phyloP scores from a whole-genome alignment of 805 yeast species.

The Pichia nanzhaoensis region DNA sequence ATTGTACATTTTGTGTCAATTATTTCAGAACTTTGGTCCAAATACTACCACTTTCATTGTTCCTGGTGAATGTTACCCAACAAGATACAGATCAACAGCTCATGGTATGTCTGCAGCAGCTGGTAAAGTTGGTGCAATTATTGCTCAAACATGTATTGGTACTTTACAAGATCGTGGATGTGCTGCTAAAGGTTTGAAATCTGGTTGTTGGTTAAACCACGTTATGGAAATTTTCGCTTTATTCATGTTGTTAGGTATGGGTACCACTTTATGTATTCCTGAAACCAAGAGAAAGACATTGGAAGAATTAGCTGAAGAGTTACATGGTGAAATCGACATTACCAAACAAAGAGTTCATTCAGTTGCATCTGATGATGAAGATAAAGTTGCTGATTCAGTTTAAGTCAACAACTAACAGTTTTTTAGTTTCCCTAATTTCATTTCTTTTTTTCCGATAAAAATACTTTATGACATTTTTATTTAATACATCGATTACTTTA shows the following conservation, averaged over 20 bases:
- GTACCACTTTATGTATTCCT: constrained; percentile 62
- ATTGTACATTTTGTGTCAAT: constrained; percentile 72
- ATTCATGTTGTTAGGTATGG: constrained; percentile 78
- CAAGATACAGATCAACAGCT: constrained; percentile 92
- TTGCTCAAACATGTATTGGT: constrained; percentile 84
- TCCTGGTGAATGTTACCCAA: constrained; percentile 91
- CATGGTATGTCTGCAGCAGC: constrained; percentile 90
- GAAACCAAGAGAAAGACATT: constrained; percentile 89
- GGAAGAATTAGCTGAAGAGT: constrained; percentile 72
- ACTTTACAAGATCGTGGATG: constrained; percentile 75
- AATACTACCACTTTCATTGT: constrained; percentile 85
- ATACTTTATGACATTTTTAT: too few relatives aligned
- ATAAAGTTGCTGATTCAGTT: constrained; percentile 20
- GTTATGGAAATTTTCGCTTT: constrained; percentile 91
- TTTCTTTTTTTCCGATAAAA: not conserved
- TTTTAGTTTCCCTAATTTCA: not conserved
- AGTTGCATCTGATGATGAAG: constrained; percentile 24
- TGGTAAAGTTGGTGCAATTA: constrained; percentile 89
- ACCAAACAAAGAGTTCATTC: constrained; percentile 19
- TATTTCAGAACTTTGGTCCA: constrained; percentile 90
- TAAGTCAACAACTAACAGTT: not conserved
- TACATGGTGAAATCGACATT: constrained; percentile 67
- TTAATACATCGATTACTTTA: too few relatives aligned
- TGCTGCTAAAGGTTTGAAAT: constrained; percentile 40
- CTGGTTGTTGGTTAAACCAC: constrained; percentile 78